These are phyloP conservation scores for Chloromonas sp. DNA, from an alignment of 163 green algal species.

Conservation along the genomic window DNA sequence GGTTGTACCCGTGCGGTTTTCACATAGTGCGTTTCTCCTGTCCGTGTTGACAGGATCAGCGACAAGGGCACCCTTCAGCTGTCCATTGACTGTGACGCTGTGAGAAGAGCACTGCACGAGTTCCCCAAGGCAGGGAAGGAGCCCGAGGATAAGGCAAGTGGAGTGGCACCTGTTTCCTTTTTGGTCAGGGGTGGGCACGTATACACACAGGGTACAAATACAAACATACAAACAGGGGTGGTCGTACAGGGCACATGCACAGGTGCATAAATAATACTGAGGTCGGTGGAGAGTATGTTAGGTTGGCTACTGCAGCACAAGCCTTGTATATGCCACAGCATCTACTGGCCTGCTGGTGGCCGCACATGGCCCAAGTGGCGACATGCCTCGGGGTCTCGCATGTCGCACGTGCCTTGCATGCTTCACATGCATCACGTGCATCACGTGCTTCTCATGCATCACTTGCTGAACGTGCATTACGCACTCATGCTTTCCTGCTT, in stretches of 20 bases:
- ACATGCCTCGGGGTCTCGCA: too few species aligned
- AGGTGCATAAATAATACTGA: too few species aligned
- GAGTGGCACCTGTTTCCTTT: not conserved
- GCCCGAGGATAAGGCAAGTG: not conserved
- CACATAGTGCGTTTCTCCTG: too few species aligned
- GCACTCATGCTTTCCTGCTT: not conserved
- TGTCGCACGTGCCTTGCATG: too few species aligned
- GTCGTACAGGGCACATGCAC: too few species aligned
- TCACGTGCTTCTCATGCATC: too few species aligned
- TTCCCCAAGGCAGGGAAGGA: constrained; percentile 32
- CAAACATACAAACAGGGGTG: not conserved
- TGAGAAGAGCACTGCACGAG: constrained; percentile 65
- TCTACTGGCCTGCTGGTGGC: too few species aligned
- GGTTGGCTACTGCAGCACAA: not conserved
- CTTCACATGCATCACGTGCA: too few species aligned
- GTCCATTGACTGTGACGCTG: constrained; percentile 74
- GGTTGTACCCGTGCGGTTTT: too few species aligned
- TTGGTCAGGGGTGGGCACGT: not conserved
- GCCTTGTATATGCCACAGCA: not conserved
- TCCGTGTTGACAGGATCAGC: constrained; percentile 46
- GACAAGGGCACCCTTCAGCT: constrained; percentile 91
- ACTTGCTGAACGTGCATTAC: too few species aligned
- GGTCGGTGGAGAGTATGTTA: too few species aligned
- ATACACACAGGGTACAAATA: not conserved
- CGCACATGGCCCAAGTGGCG: too few species aligned